Percentiles rank a stretch among this genome's conserved stretches.
These are phyloP conservation scores for Entomortierella beljakovae DNA, from an alignment of 192 early-diverging fungal species.

Conservation along the genomic window DNA sequence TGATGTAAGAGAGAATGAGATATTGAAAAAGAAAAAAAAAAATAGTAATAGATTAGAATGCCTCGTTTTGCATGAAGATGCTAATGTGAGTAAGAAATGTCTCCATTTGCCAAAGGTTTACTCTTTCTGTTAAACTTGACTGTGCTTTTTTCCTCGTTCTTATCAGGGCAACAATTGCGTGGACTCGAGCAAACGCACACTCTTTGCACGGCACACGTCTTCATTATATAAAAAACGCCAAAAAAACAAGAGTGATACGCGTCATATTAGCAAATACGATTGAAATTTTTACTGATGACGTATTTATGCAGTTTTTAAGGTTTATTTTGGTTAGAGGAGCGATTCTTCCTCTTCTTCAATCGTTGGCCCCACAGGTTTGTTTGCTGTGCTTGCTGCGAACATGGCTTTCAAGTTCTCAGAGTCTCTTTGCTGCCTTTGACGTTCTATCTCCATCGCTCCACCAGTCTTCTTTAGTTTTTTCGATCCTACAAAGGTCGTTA, in stretches of 20 bases:
- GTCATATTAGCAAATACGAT: conserved; percentile 9
- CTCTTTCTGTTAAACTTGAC: neutral
- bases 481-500: conserved; percentile 72
- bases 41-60: neutral
- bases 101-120: no score
- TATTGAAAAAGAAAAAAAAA: neutral
- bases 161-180: conserved; percentile 2
- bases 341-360: neutral
- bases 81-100: neutral
- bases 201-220: neutral
- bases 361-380: no score
- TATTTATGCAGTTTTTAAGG: neutral
- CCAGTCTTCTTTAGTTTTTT: conserved; percentile 81
- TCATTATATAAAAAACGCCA: neutral
- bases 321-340: neutral
- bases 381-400: conserved; percentile 26
- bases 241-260: neutral
- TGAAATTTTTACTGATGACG: neutral
- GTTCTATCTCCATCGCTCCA: conserved; percentile 78
- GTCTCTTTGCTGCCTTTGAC: conserved; percentile 75
- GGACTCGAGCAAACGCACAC: conserved; percentile 1
- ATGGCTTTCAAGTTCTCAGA: conserved; percentile 68
- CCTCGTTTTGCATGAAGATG: neutral
- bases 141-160: neutral
- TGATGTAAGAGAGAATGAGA: neutral